Conservation (phyloP, 495 filamentous ascomycete genomes). For the Xylaria telfairii region DNA sequence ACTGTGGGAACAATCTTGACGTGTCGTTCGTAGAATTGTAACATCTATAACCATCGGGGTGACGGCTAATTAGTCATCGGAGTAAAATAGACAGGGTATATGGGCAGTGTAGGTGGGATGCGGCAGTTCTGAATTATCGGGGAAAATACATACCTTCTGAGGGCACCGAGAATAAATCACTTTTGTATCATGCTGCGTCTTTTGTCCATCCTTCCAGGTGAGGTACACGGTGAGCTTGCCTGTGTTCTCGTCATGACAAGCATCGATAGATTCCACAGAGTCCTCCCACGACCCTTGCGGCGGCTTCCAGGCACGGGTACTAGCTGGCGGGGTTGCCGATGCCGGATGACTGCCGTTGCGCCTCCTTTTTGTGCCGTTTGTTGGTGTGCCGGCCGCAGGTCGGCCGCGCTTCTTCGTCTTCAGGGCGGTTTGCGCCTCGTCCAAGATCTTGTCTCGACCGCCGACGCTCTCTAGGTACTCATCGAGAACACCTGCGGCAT, state of each 20-base stretch:
- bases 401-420: slow-evolving; percentile 57
- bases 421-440: slow-evolving; percentile 43
- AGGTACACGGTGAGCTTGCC: slow-evolving; percentile 57
- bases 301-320: slow-evolving; percentile 55
- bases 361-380: slow-evolving; percentile 43
- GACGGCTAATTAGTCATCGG: not conserved
- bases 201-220: slow-evolving; percentile 63
- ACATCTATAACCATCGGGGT: slow-evolving; percentile 51
- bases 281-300: slow-evolving; percentile 66
- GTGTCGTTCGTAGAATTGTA: slow-evolving; percentile 66
- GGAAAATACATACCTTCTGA: slow-evolving; percentile 56
- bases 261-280: slow-evolving; percentile 59
- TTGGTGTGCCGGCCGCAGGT: slow-evolving; percentile 39
- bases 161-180: slow-evolving; percentile 64
- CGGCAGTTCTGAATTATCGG: not conserved
- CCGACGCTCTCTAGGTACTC: slow-evolving; percentile 55
- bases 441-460: slow-evolving; percentile 60
- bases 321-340: slow-evolving; percentile 45
- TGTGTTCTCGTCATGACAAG: slow-evolving; percentile 58
- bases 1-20: slow-evolving; percentile 52
- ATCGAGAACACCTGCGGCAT: slow-evolving; percentile 50
- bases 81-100: not conserved
- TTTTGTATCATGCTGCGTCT: slow-evolving; percentile 63
- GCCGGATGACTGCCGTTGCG: slow-evolving; percentile 46
- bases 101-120: not conserved